These are phyloP conservation scores for Amphichorda felina DNA, from an alignment of 2,329 filamentous ascomycete species.

Conservation along the genomic window DNA sequence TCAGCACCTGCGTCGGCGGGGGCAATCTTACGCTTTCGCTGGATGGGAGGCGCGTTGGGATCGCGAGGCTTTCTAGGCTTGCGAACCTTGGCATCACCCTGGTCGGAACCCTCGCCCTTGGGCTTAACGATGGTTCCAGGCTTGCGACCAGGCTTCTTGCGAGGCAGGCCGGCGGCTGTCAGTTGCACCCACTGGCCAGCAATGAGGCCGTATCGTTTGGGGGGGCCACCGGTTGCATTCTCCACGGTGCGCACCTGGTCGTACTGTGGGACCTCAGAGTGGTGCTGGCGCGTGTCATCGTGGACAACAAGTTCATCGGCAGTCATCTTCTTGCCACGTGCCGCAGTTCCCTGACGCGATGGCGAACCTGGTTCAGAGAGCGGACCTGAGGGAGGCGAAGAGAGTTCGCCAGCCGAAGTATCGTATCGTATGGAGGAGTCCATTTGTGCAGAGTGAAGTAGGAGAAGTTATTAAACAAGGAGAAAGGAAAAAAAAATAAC, in stretches of 20 bases:
- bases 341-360: slow-evolving; percentile 18
- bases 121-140: slow-evolving; percentile 42
- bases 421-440: slow-evolving; percentile 21
- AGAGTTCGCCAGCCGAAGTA: slow-evolving; percentile 36
- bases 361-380: slow-evolving; percentile 37
- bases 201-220: slow-evolving; percentile 19
- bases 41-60: slow-evolving; percentile 41
- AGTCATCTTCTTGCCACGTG: slow-evolving; percentile 13
- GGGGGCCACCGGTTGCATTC: slow-evolving; percentile 11
- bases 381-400: slow-evolving; percentile 37
- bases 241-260: slow-evolving; percentile 1
- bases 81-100: slow-evolving; percentile 35
- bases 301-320: slow-evolving; percentile 40
- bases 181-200: slow-evolving; percentile 32
- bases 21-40: slow-evolving; percentile 42
- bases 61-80: slow-evolving; percentile 46
- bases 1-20: slow-evolving; percentile 19
- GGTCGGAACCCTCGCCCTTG: slow-evolving; percentile 14
- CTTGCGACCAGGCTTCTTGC: slow-evolving; percentile 55
- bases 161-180: slow-evolving; percentile 44
- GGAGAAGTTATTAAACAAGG: too few relatives aligned
- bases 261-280: background rate
- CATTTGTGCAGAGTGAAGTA: background rate
- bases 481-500: too few relatives aligned
- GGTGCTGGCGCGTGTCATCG: slow-evolving; percentile 16